phyloP scores from a whole-genome alignment of 441 rosid species.

The Francoa sonchifolia region DNA sequence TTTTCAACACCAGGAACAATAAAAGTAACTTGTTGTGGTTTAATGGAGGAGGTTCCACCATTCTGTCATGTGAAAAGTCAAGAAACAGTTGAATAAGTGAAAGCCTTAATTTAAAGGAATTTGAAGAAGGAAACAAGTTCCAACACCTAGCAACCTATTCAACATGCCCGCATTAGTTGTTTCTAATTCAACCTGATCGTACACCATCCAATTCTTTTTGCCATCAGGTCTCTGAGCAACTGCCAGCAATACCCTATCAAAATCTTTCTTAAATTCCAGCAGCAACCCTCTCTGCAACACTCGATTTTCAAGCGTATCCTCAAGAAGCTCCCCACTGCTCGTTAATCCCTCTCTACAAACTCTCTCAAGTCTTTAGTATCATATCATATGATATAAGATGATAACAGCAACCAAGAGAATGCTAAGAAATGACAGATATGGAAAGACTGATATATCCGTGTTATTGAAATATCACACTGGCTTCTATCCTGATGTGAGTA shows the following conservation, averaged over 20 bases:
- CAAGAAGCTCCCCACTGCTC: slow-evolving; percentile 52
- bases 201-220: slow-evolving; percentile 96
- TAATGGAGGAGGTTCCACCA: slow-evolving; percentile 58
- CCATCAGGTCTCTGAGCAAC: slow-evolving; percentile 84
- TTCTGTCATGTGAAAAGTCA: slow-evolving; percentile 35
- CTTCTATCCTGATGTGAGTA: no score
- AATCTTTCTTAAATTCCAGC: slow-evolving; percentile 81
- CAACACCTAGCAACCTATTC: slow-evolving; percentile 43
- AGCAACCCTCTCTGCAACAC: slow-evolving; percentile 52
- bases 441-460: no score
- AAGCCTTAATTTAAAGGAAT: slow-evolving; percentile 9
- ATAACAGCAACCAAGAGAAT: no score
- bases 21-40: slow-evolving; percentile 74
- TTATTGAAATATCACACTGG: no score
- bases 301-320: slow-evolving; percentile 51
- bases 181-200: slow-evolving; percentile 77
- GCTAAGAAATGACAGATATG: no score
- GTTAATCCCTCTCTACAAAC: slow-evolving; percentile 41
- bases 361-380: no score
- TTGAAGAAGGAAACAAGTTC: slow-evolving; percentile 8
- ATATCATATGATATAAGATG: no score
- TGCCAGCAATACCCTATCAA: slow-evolving; percentile 64
- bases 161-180: slow-evolving; percentile 29
- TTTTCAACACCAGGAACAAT: slow-evolving; percentile 66
- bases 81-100: slow-evolving; percentile 1